Evolutionary conservation across 2,329 filamentous ascomycete genomes (phyloP).

Genomic region (Helotiales sp.): DNA sequence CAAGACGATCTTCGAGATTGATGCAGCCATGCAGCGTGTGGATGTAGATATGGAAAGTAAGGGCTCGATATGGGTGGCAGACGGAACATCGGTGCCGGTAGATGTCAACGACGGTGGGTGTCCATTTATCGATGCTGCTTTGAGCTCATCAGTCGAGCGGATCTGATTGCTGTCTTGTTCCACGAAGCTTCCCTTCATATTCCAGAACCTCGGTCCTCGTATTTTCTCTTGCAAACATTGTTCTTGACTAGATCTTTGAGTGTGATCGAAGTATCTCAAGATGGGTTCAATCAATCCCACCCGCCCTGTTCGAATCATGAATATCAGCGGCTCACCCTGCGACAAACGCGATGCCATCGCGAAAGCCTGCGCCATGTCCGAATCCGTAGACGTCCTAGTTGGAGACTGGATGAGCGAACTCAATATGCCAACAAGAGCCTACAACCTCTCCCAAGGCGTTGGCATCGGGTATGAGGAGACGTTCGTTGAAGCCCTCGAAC

Average conservation of each 20-base stretch:
- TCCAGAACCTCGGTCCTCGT: too few species aligned
- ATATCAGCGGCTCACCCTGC: conserved; percentile 5
- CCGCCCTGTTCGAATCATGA: conserved; percentile 3
- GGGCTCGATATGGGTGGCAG: not conserved
- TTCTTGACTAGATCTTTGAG: too few species aligned
- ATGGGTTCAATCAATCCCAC: conserved; percentile 2
- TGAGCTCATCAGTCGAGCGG: too few species aligned
- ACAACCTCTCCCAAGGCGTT: not conserved
- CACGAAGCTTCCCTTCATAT: too few species aligned
- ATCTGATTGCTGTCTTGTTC: too few species aligned
- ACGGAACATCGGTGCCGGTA: not conserved
- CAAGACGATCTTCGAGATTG: not conserved
- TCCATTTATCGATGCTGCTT: not conserved
- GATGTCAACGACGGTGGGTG: not conserved
- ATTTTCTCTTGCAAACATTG: too few species aligned
- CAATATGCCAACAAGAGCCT: conserved; percentile 6
- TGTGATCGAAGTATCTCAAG: too few species aligned
- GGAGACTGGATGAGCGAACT: conserved; percentile 8
- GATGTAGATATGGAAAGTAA: not conserved
- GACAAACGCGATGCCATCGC: conserved; percentile 9
- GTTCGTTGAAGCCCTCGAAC: conserved; percentile 22
- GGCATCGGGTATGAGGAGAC: conserved; percentile 7
- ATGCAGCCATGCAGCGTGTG: not conserved
- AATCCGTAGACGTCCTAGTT: conserved; percentile 4
- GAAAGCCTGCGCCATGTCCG: conserved; percentile 1